These are phyloP conservation scores for Clonostachys byssicola DNA, from an alignment of 2,329 filamentous ascomycete species.

Conservation along the genomic window DNA sequence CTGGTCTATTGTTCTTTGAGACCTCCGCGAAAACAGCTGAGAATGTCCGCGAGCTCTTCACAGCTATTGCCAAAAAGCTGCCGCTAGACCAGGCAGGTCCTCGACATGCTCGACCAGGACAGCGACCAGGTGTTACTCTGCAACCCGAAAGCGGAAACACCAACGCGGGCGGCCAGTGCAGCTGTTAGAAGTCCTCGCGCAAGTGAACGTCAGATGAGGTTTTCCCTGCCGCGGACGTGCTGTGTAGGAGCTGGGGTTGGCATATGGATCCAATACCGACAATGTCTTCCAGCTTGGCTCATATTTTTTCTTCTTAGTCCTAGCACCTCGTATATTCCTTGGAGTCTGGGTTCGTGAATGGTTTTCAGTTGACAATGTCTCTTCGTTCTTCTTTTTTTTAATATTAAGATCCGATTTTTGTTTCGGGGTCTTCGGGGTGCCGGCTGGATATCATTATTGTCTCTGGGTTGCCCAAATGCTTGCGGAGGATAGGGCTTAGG, in stretches of 20 bases:
- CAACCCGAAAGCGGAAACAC: constrained; percentile 54
- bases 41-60: constrained; percentile 94
- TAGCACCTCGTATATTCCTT: constrained; percentile 27
- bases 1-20: constrained; percentile 94
- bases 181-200: constrained; percentile 36
- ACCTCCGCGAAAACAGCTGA: constrained; percentile 96
- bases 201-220: not conserved
- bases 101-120: constrained; percentile 69
- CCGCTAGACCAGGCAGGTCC: constrained; percentile 95
- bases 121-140: constrained; percentile 55
- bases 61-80: constrained; percentile 95
- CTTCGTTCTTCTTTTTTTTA: constrained; percentile 3
- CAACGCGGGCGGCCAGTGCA: constrained; percentile 50
- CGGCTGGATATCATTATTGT: not conserved
- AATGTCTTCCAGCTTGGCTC: constrained; percentile 14
- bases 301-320: constrained; percentile 10
- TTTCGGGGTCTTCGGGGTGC: constrained; percentile 1
- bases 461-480: not conserved
- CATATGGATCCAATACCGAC: too few species aligned
- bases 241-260: too few species aligned
- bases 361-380: constrained; percentile 28
- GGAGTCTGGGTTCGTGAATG: constrained; percentile 32
- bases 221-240: too few species aligned
- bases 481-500: not conserved
- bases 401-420: constrained; percentile 6